Percentiles rank a stretch among this genome's conserved stretches.
These are phyloP conservation scores for Epichloe gansuensis DNA, from an alignment of 2,329 filamentous ascomycete species.

Conservation along the genomic window DNA sequence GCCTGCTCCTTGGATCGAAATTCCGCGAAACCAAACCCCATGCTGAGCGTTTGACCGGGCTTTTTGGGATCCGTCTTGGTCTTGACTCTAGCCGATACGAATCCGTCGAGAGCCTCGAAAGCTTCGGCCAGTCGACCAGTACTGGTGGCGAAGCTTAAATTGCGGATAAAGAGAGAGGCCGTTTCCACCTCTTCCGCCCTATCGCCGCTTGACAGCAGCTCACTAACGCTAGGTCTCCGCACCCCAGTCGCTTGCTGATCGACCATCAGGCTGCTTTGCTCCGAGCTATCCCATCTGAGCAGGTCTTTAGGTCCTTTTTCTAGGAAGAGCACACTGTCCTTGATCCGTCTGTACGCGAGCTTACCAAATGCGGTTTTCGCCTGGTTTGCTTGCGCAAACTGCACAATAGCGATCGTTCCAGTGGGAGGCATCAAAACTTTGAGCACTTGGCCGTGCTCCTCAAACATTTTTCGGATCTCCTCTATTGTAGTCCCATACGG, in stretches of 20 bases:
- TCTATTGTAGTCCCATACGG: slow-evolving; percentile 68
- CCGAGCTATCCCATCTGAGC: slow-evolving; percentile 34
- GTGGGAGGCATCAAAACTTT: slow-evolving; percentile 83
- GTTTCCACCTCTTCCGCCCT: slow-evolving; percentile 45
- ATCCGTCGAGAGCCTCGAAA: slow-evolving; percentile 74
- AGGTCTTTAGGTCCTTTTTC: slow-evolving; percentile 85
- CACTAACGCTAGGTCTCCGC: slow-evolving; percentile 53
- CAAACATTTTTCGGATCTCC: slow-evolving; percentile 69
- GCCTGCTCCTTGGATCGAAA: slow-evolving; percentile 70
- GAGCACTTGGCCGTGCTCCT: slow-evolving; percentile 70
- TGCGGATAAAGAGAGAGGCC: slow-evolving; percentile 83
- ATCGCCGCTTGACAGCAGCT: slow-evolving; percentile 49
- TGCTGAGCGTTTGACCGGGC: slow-evolving; percentile 75
- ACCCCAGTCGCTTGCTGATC: slow-evolving; percentile 28
- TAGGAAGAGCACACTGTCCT: slow-evolving; percentile 80
- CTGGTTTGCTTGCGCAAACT: slow-evolving; percentile 67
- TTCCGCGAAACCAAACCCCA: slow-evolving; percentile 94
- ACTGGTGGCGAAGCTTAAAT: slow-evolving; percentile 84
- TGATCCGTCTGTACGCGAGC: slow-evolving; percentile 80
- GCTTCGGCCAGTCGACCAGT: slow-evolving; percentile 61
- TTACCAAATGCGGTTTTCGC: slow-evolving; percentile 73
- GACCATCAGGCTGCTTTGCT: slow-evolving; percentile 18
- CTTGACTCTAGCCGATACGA: slow-evolving; percentile 80
- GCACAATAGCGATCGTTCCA: slow-evolving; percentile 86
- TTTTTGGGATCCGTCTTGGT: slow-evolving; percentile 89